A percentile compares a stretch with the other conserved stretches of the same genome.
phyloP scores from a whole-genome alignment of 192 early-diverging fungal genomes.

The Entomortierella chlamydospora region DNA sequence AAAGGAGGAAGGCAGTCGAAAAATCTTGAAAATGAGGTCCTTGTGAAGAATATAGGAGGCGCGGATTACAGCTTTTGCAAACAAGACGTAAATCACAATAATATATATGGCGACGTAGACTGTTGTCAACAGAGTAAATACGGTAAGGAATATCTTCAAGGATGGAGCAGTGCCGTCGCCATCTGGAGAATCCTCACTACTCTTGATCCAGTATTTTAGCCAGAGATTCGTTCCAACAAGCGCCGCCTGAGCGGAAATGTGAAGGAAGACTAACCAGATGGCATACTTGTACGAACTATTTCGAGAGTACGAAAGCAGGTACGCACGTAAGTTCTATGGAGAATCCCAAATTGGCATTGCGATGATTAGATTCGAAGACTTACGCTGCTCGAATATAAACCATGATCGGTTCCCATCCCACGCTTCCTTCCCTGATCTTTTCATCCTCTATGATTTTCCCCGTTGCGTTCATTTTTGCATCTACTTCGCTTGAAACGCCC shows the following conservation, averaged over 20 bases:
- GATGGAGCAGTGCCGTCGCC: constrained; percentile 11
- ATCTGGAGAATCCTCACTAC: constrained; percentile 35
- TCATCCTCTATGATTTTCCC: constrained; percentile 26
- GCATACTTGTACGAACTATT: constrained; percentile 52
- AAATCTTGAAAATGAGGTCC: constrained; percentile 64
- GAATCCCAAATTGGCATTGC: not conserved
- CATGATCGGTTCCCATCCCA: constrained; percentile 20
- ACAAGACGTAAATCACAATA: constrained; percentile 10
- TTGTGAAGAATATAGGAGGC: constrained; percentile 71
- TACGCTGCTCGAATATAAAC: constrained; percentile 37
- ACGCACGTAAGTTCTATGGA: constrained; percentile 55
- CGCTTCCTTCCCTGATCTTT: constrained; percentile 25
- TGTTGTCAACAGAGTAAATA: constrained; percentile 16
- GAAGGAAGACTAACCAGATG: constrained; percentile 59
- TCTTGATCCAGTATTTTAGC: constrained; percentile 70
- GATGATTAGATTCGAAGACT: constrained; percentile 4
- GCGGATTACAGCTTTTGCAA: constrained; percentile 55
- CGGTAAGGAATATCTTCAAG: constrained; percentile 57
- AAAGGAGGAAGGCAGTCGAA: constrained; percentile 80
- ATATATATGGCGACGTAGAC: constrained; percentile 19
- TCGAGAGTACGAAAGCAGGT: constrained; percentile 41
- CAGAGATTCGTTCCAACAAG: constrained; percentile 65
- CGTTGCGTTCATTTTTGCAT: not conserved
- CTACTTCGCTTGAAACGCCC: no score
- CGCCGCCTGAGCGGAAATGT: constrained; percentile 53